phyloP scores from a whole-genome alignment of 2,329 filamentous ascomycete genomes.

The Berkeleyomyces rouxiae region DNA sequence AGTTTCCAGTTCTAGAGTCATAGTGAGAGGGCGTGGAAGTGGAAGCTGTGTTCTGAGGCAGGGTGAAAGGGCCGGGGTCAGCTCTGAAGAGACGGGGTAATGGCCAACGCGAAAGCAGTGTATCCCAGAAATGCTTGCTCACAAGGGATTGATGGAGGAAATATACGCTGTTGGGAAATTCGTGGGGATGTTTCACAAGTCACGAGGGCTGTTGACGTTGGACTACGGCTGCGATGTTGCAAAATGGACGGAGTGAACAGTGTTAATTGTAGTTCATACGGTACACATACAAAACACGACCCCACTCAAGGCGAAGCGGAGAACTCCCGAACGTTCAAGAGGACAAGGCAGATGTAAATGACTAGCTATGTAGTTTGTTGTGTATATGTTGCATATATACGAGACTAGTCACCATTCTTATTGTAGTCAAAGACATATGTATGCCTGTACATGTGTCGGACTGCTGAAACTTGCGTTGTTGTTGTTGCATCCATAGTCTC shows the following conservation, averaged over 20 bases:
- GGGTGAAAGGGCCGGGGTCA: neutral
- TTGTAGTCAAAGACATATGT: neutral
- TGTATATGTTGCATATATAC: too few relatives aligned
- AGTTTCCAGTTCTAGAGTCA: slow-evolving; percentile 34
- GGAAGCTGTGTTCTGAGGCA: neutral
- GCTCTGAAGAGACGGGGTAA: neutral
- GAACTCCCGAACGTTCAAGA: too few relatives aligned
- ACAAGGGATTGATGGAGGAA: too few relatives aligned
- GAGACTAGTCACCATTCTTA: neutral
- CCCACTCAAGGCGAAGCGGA: neutral
- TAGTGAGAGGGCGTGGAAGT: neutral
- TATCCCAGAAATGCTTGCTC: too few relatives aligned
- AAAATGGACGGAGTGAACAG: neutral
- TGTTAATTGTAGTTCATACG: neutral
- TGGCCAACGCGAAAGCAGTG: neutral
- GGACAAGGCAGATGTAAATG: too few relatives aligned
- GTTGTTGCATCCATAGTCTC: too few relatives aligned
- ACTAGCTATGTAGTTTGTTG: too few relatives aligned
- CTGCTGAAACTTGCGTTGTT: too few relatives aligned
- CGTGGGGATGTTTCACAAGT: too few relatives aligned
- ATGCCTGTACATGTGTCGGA: too few relatives aligned
- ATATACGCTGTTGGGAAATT: too few relatives aligned
- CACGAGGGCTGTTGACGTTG: neutral
- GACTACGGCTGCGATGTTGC: neutral
- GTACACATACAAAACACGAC: neutral